phyloP scores from a whole-genome alignment of 768 basidiomycete genomes.

The Fistulinella prunicolor region DNA sequence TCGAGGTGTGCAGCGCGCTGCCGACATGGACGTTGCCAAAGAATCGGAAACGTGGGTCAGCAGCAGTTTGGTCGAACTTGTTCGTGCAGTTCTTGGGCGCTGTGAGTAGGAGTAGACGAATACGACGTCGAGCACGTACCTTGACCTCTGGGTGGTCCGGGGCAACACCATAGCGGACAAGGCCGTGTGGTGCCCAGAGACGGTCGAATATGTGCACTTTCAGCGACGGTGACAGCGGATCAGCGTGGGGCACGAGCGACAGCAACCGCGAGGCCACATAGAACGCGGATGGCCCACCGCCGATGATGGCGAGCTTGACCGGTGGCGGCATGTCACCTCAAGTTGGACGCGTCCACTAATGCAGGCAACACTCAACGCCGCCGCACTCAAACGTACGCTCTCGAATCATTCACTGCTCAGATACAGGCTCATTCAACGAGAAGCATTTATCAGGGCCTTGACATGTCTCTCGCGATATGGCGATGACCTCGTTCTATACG shows the following conservation, averaged over 20 bases:
- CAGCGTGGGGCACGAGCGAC: conserved; percentile 46
- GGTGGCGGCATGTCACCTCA: conserved; percentile 9
- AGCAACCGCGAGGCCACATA: conserved; percentile 90
- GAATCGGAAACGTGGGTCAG: conserved; percentile 80
- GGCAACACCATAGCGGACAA: conserved; percentile 94
- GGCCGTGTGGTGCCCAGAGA: conserved; percentile 90
- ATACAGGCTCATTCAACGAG: conserved; percentile 24
- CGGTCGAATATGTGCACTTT: conserved; percentile 87
- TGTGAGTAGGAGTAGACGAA: conserved; percentile 10
- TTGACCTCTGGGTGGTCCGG: conserved; percentile 99
- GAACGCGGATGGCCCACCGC: conserved; percentile 96
- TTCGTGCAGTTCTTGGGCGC: conserved; percentile 84
- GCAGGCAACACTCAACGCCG: conserved; percentile 67
- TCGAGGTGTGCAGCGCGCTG: conserved; percentile 32
- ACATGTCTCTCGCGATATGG: conserved; percentile 79
- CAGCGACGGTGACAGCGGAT: conserved; percentile 36
- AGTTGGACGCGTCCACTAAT: conserved; percentile 34
- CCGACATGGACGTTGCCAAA: conserved; percentile 86
- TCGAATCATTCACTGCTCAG: conserved; percentile 4
- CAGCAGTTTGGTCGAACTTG: conserved; percentile 83
- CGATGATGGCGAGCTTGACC: conserved; percentile 84
- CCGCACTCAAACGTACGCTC: conserved; percentile 46
- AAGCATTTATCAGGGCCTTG: conserved; percentile 74
- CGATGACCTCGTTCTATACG: conserved; percentile 73
- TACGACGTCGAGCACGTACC: conserved; percentile 34